phyloP scores from a whole-genome alignment of 495 filamentous ascomycete genomes.

The Parathielavia hyrcaniae region DNA sequence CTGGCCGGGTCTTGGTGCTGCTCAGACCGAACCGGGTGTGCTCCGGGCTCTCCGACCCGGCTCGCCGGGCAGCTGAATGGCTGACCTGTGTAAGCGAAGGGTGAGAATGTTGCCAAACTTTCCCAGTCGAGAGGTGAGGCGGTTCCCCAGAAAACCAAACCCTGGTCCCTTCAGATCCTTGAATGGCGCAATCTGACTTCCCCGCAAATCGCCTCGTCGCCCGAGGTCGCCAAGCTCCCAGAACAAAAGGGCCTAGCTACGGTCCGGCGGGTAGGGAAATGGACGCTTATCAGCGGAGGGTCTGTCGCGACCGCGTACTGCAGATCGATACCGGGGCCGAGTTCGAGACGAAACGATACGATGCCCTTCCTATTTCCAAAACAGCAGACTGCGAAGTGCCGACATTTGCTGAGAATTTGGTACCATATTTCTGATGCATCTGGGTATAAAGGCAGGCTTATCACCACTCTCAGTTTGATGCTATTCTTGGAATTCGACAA shows the following conservation, averaged over 20 bases:
- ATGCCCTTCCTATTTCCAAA: too few relatives aligned
- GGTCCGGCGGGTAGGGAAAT: too few relatives aligned
- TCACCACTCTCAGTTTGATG: background rate
- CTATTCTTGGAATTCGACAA: conserved; percentile 4
- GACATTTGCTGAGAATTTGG: background rate
- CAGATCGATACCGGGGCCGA: too few relatives aligned
- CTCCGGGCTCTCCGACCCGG: too few relatives aligned
- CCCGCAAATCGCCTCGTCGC: conserved; percentile 8
- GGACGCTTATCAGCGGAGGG: too few relatives aligned
- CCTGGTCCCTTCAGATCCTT: conserved; percentile 7
- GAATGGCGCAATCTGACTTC: conserved; percentile 10
- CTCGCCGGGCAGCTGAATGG: too few relatives aligned
- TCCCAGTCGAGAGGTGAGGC: background rate
- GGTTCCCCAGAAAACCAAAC: conserved; percentile 7
- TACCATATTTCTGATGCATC: background rate
- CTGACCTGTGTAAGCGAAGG: too few relatives aligned
- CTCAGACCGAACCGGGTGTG: background rate
- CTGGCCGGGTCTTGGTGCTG: too few relatives aligned
- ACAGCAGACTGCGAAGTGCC: too few relatives aligned
- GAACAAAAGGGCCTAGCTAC: too few relatives aligned
- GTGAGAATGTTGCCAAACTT: too few relatives aligned
- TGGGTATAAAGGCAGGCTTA: background rate
- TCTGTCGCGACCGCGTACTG: too few relatives aligned
- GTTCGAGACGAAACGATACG: background rate
- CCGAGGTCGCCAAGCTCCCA: conserved; percentile 3